phyloP scores from a whole-genome alignment of 805 yeast genomes.

The Schwanniomyces pseudopolymorphus region DNA sequence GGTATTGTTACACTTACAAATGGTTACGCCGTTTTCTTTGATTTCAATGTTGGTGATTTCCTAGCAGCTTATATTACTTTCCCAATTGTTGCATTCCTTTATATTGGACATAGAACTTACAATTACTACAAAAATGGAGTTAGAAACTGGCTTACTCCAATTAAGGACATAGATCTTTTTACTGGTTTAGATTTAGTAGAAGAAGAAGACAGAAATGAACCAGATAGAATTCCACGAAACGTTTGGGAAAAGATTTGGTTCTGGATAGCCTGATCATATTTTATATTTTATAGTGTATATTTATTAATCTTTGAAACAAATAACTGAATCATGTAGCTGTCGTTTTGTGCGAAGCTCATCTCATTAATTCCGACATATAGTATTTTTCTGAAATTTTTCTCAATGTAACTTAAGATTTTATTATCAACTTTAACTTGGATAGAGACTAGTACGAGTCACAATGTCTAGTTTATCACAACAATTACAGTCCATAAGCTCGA shows the following conservation, averaged over 20 bases:
- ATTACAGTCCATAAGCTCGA: slow-evolving; percentile 65
- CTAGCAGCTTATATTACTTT: slow-evolving; percentile 72
- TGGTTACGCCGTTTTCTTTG: slow-evolving; percentile 68
- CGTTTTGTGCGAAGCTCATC: background rate
- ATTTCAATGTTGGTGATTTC: slow-evolving; percentile 56
- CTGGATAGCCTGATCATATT: slow-evolving; percentile 42
- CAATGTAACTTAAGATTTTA: background rate
- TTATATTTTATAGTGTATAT: background rate
- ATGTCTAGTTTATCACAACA: slow-evolving; percentile 76
- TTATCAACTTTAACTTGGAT: background rate
- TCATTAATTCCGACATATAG: background rate
- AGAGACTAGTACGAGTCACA: background rate
- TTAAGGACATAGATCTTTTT: slow-evolving; percentile 58
- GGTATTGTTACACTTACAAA: slow-evolving; percentile 62
- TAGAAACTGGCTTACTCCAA: slow-evolving; percentile 44
- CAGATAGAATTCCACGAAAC: slow-evolving; percentile 41
- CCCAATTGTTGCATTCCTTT: slow-evolving; percentile 54
- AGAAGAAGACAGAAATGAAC: slow-evolving; percentile 44
- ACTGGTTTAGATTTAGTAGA: slow-evolving; percentile 64
- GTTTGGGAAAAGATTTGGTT: slow-evolving; percentile 45
- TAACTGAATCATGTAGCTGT: background rate
- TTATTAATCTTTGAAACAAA: background rate
- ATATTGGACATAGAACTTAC: slow-evolving; percentile 57
- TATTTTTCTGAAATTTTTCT: slow-evolving; percentile 1
- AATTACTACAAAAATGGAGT: slow-evolving; percentile 27